phyloP scores from a whole-genome alignment of 2,329 filamentous ascomycete species.

The Clarireedia monteithiana region DNA sequence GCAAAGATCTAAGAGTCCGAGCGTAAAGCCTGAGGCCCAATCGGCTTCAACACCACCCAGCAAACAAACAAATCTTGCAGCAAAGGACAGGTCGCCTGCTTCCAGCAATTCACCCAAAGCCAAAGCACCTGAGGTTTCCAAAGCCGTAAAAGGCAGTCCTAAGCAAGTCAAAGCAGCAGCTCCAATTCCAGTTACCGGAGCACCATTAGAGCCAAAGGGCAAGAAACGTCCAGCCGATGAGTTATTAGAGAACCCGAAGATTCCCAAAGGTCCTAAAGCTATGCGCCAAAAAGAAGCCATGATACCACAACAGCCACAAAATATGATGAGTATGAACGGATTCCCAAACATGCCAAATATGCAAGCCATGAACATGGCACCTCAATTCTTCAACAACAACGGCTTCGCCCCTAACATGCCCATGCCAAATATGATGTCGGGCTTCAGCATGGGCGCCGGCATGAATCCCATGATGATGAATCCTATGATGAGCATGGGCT shows the following conservation, averaged over 20 bases:
- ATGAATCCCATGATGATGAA: conserved; percentile 33
- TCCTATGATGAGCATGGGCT: conserved; percentile 25
- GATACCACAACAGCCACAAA: conserved; percentile 25
- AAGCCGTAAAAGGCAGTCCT: conserved; percentile 19
- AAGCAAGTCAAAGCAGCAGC: conserved; percentile 10
- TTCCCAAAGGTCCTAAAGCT: conserved; percentile 57
- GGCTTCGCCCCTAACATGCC: not conserved
- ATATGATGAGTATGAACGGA: conserved; percentile 35
- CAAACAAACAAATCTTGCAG: conserved; percentile 14
- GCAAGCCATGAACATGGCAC: conserved; percentile 15
- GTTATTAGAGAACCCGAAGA: conserved; percentile 53
- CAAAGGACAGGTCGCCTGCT: conserved; percentile 20
- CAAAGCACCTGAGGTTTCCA: not conserved
- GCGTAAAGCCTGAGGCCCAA: conserved; percentile 26
- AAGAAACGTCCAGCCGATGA: conserved; percentile 84
- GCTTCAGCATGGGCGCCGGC: conserved; percentile 32
- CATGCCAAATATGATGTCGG: conserved; percentile 27
- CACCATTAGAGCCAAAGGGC: conserved; percentile 6
- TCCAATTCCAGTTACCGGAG: not conserved
- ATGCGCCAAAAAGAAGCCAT: conserved; percentile 47
- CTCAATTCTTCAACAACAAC: conserved; percentile 12
- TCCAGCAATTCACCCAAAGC: conserved; percentile 28
- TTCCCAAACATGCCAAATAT: conserved; percentile 26
- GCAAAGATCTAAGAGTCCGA: conserved; percentile 39
- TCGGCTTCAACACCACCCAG: conserved; percentile 22